These are phyloP conservation scores for Fusarium napiforme DNA, from an alignment of 2,329 filamentous ascomycete genomes.

Conservation along the genomic window DNA sequence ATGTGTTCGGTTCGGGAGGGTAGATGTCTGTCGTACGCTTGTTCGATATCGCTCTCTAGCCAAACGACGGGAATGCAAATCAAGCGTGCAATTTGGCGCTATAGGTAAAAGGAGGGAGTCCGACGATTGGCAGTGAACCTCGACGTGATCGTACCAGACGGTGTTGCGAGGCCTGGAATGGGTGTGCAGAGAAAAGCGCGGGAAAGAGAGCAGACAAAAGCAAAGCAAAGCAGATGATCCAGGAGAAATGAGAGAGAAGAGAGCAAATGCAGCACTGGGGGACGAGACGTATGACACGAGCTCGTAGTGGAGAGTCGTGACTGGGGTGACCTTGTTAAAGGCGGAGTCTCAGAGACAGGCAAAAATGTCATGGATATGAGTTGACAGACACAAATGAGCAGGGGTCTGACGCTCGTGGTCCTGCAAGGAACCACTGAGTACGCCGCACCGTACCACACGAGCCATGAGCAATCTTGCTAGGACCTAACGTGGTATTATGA, in stretches of 20 bases:
- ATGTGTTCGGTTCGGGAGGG: conserved; percentile 3
- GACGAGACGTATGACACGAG: conserved; percentile 31
- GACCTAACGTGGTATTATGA: neutral
- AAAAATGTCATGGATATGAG: conserved; percentile 22
- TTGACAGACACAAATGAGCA: conserved; percentile 32
- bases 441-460: conserved; percentile 22
- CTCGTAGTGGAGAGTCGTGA: conserved; percentile 30
- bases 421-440: conserved; percentile 33
- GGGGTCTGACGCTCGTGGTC: conserved; percentile 29
- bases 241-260: conserved; percentile 36
- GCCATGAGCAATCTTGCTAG: conserved; percentile 24
- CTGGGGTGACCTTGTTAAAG: conserved; percentile 30
- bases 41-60: conserved; percentile 30
- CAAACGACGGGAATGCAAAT: conserved; percentile 30
- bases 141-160: conserved; percentile 50
- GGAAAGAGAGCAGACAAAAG: conserved; percentile 19
- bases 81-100: conserved; percentile 31
- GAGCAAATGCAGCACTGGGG: conserved; percentile 28
- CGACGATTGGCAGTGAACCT: conserved; percentile 38
- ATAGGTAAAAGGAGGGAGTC: conserved; percentile 32
- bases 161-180: conserved; percentile 48
- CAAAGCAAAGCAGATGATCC: conserved; percentile 25
- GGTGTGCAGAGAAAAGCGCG: conserved; percentile 39
- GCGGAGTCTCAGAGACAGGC: conserved; percentile 38
- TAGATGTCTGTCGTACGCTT: conserved; percentile 21